Evolutionary conservation across 371 early-diverging fungal species (phyloP), one percentile per base, ranked within the genome.

Genomic region (Coemansia sp.): DNA sequence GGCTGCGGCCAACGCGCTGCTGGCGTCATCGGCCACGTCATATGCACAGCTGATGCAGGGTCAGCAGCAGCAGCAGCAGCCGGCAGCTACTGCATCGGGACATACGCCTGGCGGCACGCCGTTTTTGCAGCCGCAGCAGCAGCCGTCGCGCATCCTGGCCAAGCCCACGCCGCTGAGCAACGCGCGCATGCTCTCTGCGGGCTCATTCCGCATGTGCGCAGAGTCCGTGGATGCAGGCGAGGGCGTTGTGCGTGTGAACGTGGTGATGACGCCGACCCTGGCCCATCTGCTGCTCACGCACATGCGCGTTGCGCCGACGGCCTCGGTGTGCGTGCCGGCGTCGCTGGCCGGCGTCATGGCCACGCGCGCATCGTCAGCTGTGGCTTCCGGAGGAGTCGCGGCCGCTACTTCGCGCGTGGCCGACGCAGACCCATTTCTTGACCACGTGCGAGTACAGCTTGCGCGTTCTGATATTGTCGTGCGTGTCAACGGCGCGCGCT

Each of bases 311-410:
- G 47, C 66, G 1, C 39, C 51, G 4, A 53, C 70, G 3, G 59
- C 75, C 2, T 58, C 66, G 10, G 70, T 75, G 1, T 69, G 75
- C 14, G 75, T 66, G 4, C 71, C 75, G 1, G 63, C 70, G 34
- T 57, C 75, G 11, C 41, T 74, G 55, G 63, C 57, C n/a, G 40
- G 49, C n/a, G 55, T 52, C 1, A 60, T 69, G 38, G 56, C 60
- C 4, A 35, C 65, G 12, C 55, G 61, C 1, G 34, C 48, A 16
- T 20, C 5, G n/a, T 2, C 2, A n/a, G 10, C 36, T 16, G 40
- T 34, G 2, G 9, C 38, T 16, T 14, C 45, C 7, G 10, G 43
- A 4, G 40, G 31, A 5, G 16, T 54, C 8, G 38, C 33, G 6
- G 35, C 53, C 6, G 52, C 52, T 10, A 35, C 55, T n/a, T 36